Base-by-base conservation (phyloP, 2,329 filamentous ascomycete species). In the Pseudogymnoascus sp. region DNA sequence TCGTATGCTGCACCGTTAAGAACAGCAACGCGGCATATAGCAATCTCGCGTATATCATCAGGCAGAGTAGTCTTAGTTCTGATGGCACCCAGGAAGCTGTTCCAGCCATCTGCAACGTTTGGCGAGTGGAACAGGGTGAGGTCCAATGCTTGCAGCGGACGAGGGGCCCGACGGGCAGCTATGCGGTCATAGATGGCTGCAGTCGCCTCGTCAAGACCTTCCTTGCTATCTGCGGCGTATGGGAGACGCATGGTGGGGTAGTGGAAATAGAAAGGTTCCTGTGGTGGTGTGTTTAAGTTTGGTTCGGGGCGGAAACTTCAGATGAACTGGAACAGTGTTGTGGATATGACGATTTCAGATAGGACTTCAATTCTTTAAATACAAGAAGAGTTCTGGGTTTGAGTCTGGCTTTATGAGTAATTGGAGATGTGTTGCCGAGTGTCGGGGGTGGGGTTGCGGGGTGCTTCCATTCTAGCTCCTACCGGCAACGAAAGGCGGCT, bases 1-100 rank as follows among this genome's bases (percentile, higher is more conserved):
- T 96, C 91, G 73, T 91, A 95, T 85, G 88, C 90, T 1, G 91
- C 91, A 16, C 80, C 74, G 74, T 95, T 96, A 68, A 90, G 81
- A 14, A 88, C 85, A 11, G 91, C 91, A 12, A 95, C 88, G 57
- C 90, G 82, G 69, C 85, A 90, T 67, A 96, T 92, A 65, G 89
- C 87, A 16, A 92, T 78, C 77, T 96, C 90, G 66, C 89, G 85
- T 60, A 91, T 70, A 66, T 82, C 79, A 57, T 77, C 79, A 3
- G 74, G 60, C 5, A 87, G 68, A 3, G 64, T 64, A 2, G 82
- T 81, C 65, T 75, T 74, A 41, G 81, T 84, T 65, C 84, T 80
- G 34, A 87, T 73, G 25, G 83, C 83, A 62, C 85, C 86, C 9
- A 89, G 79, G 71, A 89, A 86, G 11, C 77, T 75, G 76, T 89